These are phyloP conservation scores for Elsinoe ampelina DNA, from an alignment of 2,329 filamentous ascomycete species.

Conservation along the genomic window DNA sequence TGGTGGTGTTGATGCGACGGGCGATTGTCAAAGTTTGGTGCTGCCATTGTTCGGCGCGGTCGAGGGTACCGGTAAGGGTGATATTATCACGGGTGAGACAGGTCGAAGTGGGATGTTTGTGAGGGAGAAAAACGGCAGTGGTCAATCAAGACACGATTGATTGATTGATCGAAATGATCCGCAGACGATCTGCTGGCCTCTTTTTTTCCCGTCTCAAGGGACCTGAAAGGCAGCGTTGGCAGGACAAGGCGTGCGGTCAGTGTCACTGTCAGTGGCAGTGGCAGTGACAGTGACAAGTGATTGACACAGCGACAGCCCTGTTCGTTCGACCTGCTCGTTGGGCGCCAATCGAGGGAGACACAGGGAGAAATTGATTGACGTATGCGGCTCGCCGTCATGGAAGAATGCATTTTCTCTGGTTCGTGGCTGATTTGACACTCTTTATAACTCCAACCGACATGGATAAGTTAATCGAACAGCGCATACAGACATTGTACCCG, in stretches of 20 bases:
- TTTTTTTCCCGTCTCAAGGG: background rate
- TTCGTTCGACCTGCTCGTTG: background rate
- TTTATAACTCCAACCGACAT: background rate
- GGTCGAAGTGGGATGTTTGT: no score
- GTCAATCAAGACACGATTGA: background rate
- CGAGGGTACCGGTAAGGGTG: background rate
- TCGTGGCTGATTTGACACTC: background rate
- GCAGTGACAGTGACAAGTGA: background rate
- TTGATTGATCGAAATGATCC: background rate
- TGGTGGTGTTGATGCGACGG: background rate
- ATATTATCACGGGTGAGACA: background rate
- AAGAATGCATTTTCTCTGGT: background rate
- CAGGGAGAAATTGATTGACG: background rate
- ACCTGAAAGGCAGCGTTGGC: background rate
- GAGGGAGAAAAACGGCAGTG: background rate
- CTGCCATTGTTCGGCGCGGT: conserved; percentile 2
- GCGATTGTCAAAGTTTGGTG: conserved; percentile 12
- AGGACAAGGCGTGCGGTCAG: background rate
- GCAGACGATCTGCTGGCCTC: background rate
- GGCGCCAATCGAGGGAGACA: conserved; percentile 3
- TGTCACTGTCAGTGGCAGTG: no score
- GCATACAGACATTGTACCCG: background rate
- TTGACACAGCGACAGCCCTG: background rate
- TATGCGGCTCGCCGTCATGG: conserved; percentile 2
- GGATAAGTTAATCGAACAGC: background rate